Base-by-base conservation (phyloP, 345 rosid species). In the Lenwebbia sp. region DNA sequence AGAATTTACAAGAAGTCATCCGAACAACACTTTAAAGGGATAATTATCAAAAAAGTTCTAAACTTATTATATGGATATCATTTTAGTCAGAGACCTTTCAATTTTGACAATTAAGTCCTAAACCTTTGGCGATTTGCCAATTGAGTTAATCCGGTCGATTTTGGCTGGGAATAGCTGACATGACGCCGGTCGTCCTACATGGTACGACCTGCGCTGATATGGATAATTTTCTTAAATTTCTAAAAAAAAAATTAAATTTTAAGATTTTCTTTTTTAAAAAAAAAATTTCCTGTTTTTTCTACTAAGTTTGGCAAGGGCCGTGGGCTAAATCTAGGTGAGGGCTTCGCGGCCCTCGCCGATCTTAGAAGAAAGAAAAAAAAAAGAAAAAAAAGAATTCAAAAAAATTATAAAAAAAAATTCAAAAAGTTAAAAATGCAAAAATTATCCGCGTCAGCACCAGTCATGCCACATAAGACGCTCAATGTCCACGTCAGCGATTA, bases 181-280 rank as follows among this genome's bases (percentile, higher is more conserved):
- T 30, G 15, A 62, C 4, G 12, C 11, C 4, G 17, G 3, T 0
- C 6, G 0, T 30, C 76, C 0, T 30, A 62, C 0, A 0, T 62
- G 41, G 19, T 0, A 30, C 7, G 52, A 50, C 52, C 7, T 50
- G 52, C 22, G 6, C 7, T 54, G 3, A 54, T 9, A 10, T 54
- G 3, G 2, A 19, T 5, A 54, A 54, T 54, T 54, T 19, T 54
- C 21, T 53, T 53, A 53, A 54, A 21, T 57, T 15, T 62, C 15
- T 4, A 14, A 28, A 17, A 8, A 5, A 3, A 33, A 7, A 17
- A 17, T 17, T 33, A 33, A 21, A 65, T 1, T 19, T 33, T 33
- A 41, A 17, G 78, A 70, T 65, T 33, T 30, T 8, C 1, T 65
- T 17, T 33, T 33, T n/a, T n/a, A n/a, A n/a, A n/a, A n/a, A n/a